These are phyloP conservation scores for Suhomyces kilbournensis DNA, from an alignment of 805 yeast genomes.

Conservation along the genomic window DNA sequence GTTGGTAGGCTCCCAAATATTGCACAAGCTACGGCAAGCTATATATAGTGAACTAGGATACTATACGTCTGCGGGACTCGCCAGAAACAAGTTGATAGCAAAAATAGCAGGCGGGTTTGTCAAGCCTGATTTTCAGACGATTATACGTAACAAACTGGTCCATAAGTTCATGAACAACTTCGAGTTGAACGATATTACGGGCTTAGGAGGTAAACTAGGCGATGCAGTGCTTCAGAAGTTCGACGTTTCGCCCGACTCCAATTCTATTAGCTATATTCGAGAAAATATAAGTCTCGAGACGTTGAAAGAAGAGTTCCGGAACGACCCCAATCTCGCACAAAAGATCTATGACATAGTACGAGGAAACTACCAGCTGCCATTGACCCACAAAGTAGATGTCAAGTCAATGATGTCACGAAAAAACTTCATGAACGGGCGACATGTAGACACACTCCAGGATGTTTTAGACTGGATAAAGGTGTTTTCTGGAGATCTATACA, in stretches of 20 bases:
- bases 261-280: constrained; percentile 48
- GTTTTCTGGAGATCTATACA: constrained; percentile 73
- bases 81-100: constrained; percentile 71
- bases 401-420: constrained; percentile 90
- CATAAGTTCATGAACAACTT: constrained; percentile 55
- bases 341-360: constrained; percentile 60
- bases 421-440: constrained; percentile 59
- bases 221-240: constrained; percentile 50
- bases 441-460: constrained; percentile 52
- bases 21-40: constrained; percentile 50
- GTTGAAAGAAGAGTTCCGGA: constrained; percentile 19
- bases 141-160: constrained; percentile 51
- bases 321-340: constrained; percentile 50
- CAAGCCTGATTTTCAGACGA: constrained; percentile 86
- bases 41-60: constrained; percentile 62
- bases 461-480: constrained; percentile 77
- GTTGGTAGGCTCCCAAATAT: constrained; percentile 61
- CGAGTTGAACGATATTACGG: constrained; percentile 74
- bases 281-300: constrained; percentile 39
- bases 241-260: constrained; percentile 47
- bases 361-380: constrained; percentile 56
- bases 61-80: constrained; percentile 88
- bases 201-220: constrained; percentile 90
- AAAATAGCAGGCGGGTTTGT: constrained; percentile 82
- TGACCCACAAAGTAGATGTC: constrained; percentile 57